Evolutionary conservation across 805 yeast genomes (phyloP), one percentile per base, ranked within the genome.

Genomic region (Saturnispora besseyi): DNA sequence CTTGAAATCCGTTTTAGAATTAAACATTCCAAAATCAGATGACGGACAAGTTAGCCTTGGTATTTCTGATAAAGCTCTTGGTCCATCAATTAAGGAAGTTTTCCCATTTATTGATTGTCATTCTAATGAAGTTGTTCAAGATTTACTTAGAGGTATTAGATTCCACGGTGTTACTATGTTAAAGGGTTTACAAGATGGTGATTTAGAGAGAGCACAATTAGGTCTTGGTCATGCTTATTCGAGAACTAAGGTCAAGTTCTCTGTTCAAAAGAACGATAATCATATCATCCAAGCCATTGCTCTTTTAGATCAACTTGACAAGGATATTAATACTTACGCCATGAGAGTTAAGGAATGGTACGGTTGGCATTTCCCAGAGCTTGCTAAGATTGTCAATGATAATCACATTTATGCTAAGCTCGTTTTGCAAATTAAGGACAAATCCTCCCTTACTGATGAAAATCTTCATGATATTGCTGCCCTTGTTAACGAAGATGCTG

Each of bases 221-320:
- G 99, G 99, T 80, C 78, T 93, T 65, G 96, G 97, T 64, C 99
- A 93, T 68, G 99, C 99, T 62, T 93, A 93, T 76, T 93, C 98
- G 53, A 82, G 99, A 74, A 93, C 97, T 61, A 93, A 93, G 76
- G 99, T 93, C 67, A 93, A 93, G 91, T 93, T 93, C 69, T 85
- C 95, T 46, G 98, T 95, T 51, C 96, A 90, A 73, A 93, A 93
- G 79, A 93, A 93, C 70, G 99, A 93, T 72, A 93, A 93, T 78
- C 99, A 93, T 72, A 93, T 93, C 67, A 93, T 93, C 67, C 99
- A 93, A 77, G 96, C 99, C 48, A 93, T 93, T 74, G 97, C 99
- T 46, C 77, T 91, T 60, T 79, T 93, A 63, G 99, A 95, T 67
- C 96, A 93, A 73, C 82, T 93, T 63, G 99, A 93, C 74, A 95